Evolutionary conservation across 805 yeast species (phyloP).

Genomic region (Tetrapisispora fleetii): DNA sequence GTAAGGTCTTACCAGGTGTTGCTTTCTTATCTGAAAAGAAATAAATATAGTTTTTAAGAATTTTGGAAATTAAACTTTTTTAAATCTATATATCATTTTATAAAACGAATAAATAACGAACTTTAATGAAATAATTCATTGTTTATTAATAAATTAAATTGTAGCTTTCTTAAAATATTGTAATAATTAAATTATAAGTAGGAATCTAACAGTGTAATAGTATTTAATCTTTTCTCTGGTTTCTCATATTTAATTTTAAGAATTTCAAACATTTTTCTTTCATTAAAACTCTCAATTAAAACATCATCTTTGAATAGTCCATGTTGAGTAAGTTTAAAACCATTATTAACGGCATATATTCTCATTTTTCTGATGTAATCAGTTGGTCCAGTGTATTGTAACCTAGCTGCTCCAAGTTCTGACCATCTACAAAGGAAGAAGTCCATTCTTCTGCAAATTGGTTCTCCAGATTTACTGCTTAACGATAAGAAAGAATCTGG

Average conservation of each 20-base stretch:
- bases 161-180: too few relatives aligned
- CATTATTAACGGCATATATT: slow-evolving; percentile 17
- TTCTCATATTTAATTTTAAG: slow-evolving; percentile 14
- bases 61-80: neutral
- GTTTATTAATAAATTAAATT: neutral
- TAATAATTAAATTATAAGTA: too few relatives aligned
- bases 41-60: slow-evolving; percentile 10
- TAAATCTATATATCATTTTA: slow-evolving; percentile 2
- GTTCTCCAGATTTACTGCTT: slow-evolving; percentile 4
- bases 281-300: slow-evolving; percentile 21
- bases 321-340: slow-evolving; percentile 24
- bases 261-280: slow-evolving; percentile 17
- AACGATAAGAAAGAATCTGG: slow-evolving; percentile 19
- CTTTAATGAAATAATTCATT: slow-evolving; percentile 4
- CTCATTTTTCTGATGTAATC: slow-evolving; percentile 26
- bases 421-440: slow-evolving; percentile 25
- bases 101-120: slow-evolving; percentile 4
- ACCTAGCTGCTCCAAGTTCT: slow-evolving; percentile 24
- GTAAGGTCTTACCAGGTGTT: slow-evolving; percentile 98
- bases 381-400: slow-evolving; percentile 27
- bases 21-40: slow-evolving; percentile 75
- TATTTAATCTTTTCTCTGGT: neutral
- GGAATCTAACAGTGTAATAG: neutral
- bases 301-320: slow-evolving; percentile 20
- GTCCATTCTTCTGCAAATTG: slow-evolving; percentile 25